These are phyloP conservation scores for Diaporthe nobilis DNA, from an alignment of 2,329 filamentous ascomycete species.

Conservation along the genomic window DNA sequence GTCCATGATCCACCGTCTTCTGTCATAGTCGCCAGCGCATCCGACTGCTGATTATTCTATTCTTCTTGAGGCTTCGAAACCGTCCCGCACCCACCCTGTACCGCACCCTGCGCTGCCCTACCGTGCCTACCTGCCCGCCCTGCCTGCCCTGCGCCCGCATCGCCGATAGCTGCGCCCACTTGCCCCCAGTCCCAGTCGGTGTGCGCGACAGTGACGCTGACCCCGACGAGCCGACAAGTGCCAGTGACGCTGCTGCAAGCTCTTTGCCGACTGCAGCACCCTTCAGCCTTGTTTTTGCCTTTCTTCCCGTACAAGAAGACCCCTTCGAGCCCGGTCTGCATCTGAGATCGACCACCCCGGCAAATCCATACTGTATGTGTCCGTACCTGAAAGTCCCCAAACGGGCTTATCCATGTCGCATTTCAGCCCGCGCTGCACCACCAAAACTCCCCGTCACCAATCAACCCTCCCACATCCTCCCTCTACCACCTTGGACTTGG, in stretches of 20 bases:
- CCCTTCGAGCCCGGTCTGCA: slow-evolving; percentile 23
- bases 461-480: slow-evolving; percentile 30
- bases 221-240: slow-evolving; percentile 8
- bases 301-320: slow-evolving; percentile 21
- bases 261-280: slow-evolving; percentile 16
- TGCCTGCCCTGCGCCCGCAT: slow-evolving; percentile 24
- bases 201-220: background rate
- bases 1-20: slow-evolving; percentile 30
- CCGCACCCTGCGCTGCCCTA: background rate
- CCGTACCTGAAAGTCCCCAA: slow-evolving; percentile 24
- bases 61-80: slow-evolving; percentile 32
- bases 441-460: slow-evolving; percentile 29
- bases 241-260: slow-evolving; percentile 31
- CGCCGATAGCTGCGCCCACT: slow-evolving; percentile 29
- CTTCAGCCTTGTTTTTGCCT: slow-evolving; percentile 28
- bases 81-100: slow-evolving; percentile 5
- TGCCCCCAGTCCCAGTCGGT: slow-evolving; percentile 5
- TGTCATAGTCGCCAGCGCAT: slow-evolving; percentile 36
- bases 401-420: slow-evolving; percentile 30
- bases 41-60: slow-evolving; percentile 28
- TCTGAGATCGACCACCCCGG: slow-evolving; percentile 35
- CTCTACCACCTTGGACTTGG: slow-evolving; percentile 1
- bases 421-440: slow-evolving; percentile 33
- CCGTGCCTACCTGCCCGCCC: background rate
- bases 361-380: slow-evolving; percentile 21